Conservation (phyloP, 1,284 basidiomycete species). For the Pseudozyma sp. region DNA sequence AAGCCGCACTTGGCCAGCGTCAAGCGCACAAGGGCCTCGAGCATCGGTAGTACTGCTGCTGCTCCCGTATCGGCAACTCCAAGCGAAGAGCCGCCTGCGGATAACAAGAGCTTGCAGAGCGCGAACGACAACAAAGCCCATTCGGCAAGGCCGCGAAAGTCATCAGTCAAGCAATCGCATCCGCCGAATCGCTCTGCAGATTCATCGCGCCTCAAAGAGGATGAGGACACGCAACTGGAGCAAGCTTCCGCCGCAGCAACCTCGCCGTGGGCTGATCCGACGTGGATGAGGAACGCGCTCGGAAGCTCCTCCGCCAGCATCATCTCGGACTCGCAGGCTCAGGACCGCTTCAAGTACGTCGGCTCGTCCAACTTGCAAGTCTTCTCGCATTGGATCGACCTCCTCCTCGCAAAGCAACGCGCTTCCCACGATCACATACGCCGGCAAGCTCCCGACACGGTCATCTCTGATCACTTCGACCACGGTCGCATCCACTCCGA, state of each 20-base stretch:
- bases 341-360: conserved; percentile 20
- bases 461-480: conserved; percentile 19
- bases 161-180: no score
- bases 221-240: neutral
- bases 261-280: conserved; percentile 14
- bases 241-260: neutral
- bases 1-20: conserved; percentile 8
- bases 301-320: conserved; percentile 18
- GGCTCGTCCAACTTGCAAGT: conserved; percentile 19
- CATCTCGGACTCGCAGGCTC: conserved; percentile 16
- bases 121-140: neutral
- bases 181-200: no score
- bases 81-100: neutral
- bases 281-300: conserved; percentile 15
- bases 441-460: neutral
- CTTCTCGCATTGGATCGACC: conserved; percentile 21
- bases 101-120: no score
- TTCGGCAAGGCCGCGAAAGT: no score
- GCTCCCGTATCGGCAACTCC: neutral
- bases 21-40: conserved; percentile 7
- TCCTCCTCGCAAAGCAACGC: conserved; percentile 8
- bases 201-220: neutral
- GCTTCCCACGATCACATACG: no score
- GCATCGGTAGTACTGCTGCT: neutral
- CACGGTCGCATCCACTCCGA: conserved; percentile 18